These are phyloP conservation scores for Neocallimastix lanati DNA, from an alignment of 192 early-diverging fungal species.

Conservation along the genomic window DNA sequence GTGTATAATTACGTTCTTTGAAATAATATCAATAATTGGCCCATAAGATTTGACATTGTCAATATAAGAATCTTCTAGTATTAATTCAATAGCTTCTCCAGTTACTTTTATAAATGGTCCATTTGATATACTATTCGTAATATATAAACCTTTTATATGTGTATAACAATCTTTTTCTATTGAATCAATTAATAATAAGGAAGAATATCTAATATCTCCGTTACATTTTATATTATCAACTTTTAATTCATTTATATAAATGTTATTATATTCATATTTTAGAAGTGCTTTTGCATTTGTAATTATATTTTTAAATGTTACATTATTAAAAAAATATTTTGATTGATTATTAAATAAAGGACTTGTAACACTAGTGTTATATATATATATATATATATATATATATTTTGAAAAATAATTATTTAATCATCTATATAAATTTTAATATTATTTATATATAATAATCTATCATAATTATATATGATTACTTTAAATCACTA, in stretches of 20 bases:
- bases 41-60: not conserved
- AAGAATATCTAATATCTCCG: not conserved
- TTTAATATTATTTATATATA: too few species aligned
- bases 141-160: not conserved
- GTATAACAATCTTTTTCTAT: not conserved
- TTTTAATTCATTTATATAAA: not conserved
- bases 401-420: too few species aligned
- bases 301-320: not conserved
- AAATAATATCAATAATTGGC: not conserved
- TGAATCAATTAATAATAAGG: not conserved
- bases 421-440: too few species aligned
- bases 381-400: not conserved
- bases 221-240: not conserved
- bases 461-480: too few species aligned
- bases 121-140: not conserved
- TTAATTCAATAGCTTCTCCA: not conserved
- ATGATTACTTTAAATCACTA: too few species aligned
- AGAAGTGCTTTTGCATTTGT: not conserved
- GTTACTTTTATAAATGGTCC: not conserved
- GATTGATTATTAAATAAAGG: not conserved
- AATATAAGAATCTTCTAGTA: not conserved
- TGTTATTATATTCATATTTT: not conserved
- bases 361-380: not conserved
- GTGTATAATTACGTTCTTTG: not conserved
- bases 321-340: not conserved